A percentile compares a stretch with the other conserved stretches of the same genome.
Evolutionary conservation across 345 rosid species (phyloP).

Genomic region (Salix brachista): DNA sequence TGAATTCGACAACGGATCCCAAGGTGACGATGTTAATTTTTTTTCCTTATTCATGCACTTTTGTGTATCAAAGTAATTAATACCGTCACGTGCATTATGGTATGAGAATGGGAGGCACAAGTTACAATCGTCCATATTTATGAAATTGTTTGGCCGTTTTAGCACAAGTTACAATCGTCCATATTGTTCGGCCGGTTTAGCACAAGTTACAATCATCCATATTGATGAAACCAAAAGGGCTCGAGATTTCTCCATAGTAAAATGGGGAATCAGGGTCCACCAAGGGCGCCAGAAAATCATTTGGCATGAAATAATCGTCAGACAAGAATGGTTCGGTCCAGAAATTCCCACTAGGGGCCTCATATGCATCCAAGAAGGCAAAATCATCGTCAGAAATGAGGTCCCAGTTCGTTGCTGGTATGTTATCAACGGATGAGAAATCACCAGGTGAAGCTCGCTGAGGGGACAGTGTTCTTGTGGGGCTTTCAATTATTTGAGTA

Average conservation of each 20-base stretch:
- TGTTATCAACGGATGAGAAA: conserved; percentile 11
- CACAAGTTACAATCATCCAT: background rate
- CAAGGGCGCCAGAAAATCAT: conserved; percentile 15
- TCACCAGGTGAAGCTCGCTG: conserved; percentile 14
- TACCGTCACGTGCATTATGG: background rate
- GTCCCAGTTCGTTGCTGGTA: background rate
- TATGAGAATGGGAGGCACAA: too few relatives aligned
- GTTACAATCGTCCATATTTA: too few relatives aligned
- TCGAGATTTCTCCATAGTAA: conserved; percentile 21
- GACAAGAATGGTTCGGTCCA: conserved; percentile 46
- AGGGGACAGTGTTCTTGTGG: conserved; percentile 5
- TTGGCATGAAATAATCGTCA: conserved; percentile 13
- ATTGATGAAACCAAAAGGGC: conserved; percentile 1
- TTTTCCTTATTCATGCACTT: background rate
- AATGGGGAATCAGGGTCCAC: conserved; percentile 15
- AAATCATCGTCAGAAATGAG: background rate
- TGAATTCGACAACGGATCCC: too few relatives aligned
- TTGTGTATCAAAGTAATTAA: background rate
- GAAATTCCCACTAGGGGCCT: conserved; percentile 20
- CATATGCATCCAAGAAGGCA: conserved; percentile 22
- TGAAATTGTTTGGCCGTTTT: background rate
- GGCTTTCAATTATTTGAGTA: conserved; percentile 23
- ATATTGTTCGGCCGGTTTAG: background rate
- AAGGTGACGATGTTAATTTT: too few relatives aligned
- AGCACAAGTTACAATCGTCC: background rate